Base-by-base conservation (phyloP, 2,329 filamentous ascomycete species). In the Anthostomella pinea region DNA sequence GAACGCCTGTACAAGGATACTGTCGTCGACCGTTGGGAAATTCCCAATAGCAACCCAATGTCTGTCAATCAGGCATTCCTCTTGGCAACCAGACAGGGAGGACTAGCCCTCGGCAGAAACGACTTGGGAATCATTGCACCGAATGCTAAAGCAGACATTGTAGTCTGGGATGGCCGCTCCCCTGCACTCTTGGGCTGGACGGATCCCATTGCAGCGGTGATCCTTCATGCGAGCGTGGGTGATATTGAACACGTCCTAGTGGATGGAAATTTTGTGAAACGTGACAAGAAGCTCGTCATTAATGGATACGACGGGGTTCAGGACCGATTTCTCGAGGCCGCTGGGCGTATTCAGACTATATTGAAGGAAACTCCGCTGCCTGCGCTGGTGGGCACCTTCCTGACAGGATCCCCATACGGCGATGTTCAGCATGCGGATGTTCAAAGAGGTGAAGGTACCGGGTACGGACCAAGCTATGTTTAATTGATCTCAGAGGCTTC, bases 151-250 rank as follows among this genome's bases (percentile, higher is more conserved):
- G 73, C 72, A 0, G 73, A 77, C 43, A 20, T 78, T 1, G 58
- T 76, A 0, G 61, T 77, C 0, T 76, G 68, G 57, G 63, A 75
- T 38, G 70, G 68, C 0, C 53, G 61, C 3, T 63, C 64, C 1
- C 71, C 72, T 0, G 59, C 61, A 1, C 57, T 78, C 45, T 55
- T 76, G 1, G 74, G 74, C 3, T 77, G 72, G 70, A 54, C 44
- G 4, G 73, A 77, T 36, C 70, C 73, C 0, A 60, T 79, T 3
- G 73, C 73, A 0, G 75, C 75, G 0, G 58, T 79, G 1, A 66
- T 79, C 10, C 53, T 78, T 16, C 73, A 79, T 42, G 64, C 71
- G 1, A 70, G 64, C 32, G 64, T 72, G 3, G 71, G 66, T 0
- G 72, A 78, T 39, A 56, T 78, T 11, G 52, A 68, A 34, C 59